Percentiles rank a stretch among this genome's conserved stretches.
Conservation (phyloP, 202 grass and related monocot genomes). For the Panicum hallii region DNA sequence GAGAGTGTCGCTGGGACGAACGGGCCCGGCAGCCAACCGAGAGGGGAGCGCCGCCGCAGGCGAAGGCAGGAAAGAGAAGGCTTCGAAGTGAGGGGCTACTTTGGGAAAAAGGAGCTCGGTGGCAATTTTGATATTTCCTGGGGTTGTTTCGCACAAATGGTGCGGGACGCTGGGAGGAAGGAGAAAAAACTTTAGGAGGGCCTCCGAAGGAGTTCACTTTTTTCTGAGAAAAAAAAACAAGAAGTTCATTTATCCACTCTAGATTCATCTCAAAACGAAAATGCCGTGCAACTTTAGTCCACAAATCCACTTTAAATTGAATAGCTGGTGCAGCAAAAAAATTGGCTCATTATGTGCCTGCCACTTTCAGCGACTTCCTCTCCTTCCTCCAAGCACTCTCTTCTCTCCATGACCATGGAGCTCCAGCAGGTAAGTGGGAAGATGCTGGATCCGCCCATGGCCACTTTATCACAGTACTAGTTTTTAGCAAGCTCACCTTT, state of each 20-base stretch:
- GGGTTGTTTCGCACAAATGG: slow-evolving; percentile 10
- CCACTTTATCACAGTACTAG: not conserved
- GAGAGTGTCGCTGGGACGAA: not conserved
- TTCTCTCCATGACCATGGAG: too few relatives aligned
- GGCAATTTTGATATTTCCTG: not conserved
- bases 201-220: too few relatives aligned
- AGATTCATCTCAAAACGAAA: not conserved
- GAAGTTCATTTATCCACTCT: too few relatives aligned
- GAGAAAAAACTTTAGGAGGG: not conserved
- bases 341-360: not conserved
- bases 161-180: not conserved
- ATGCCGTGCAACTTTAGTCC: not conserved
- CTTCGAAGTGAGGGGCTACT: not conserved
- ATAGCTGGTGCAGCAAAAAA: not conserved
- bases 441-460: too few relatives aligned
- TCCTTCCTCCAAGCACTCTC: too few relatives aligned
- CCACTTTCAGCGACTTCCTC: too few relatives aligned
- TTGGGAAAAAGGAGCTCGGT: not conserved
- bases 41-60: slow-evolving; percentile 35
- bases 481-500: not conserved
- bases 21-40: not conserved
- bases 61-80: not conserved
- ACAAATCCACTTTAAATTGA: not conserved
- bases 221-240: too few relatives aligned
- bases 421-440: too few relatives aligned